A percentile compares a stretch with the other conserved stretches of the same genome.
Evolutionary conservation across 345 rosid species (phyloP).

Genomic region (Gossypium anomalum): DNA sequence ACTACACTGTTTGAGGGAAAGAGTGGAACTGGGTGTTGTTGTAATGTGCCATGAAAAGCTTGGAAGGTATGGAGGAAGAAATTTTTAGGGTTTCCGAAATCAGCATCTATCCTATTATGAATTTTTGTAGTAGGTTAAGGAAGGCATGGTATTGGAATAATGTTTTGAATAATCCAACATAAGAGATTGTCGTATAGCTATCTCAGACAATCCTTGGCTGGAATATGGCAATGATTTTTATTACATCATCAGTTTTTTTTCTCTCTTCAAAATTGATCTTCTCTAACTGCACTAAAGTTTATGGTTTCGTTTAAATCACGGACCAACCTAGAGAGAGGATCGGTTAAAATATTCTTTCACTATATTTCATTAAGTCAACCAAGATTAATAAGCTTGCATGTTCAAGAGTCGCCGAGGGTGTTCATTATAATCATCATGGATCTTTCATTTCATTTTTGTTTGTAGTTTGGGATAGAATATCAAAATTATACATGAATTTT

Average conservation of each 20-base stretch:
- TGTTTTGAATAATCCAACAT: background rate
- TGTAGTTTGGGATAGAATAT: no score
- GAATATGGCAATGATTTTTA: background rate
- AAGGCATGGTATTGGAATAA: constrained; percentile 3
- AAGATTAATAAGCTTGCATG: no score
- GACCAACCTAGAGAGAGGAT: no score
- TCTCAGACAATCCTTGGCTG: background rate
- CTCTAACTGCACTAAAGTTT: no score
- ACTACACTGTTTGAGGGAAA: background rate
- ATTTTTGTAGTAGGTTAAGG: background rate
- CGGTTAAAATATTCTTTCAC: no score
- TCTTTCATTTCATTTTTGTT: no score
- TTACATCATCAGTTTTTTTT: background rate
- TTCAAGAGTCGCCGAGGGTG: no score
- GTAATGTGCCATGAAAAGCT: background rate
- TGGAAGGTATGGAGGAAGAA: background rate
- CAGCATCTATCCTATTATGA: constrained; percentile 3
- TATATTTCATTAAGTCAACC: no score
- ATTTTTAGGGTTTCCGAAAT: background rate
- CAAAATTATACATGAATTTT: no score
- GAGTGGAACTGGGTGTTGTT: background rate
- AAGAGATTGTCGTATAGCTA: background rate
- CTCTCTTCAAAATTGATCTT: background rate
- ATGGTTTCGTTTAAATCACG: no score
- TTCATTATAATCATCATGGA: no score